phyloP scores from a whole-genome alignment of 352 stramenopile species.

The Phytophthora macrochlamydospora region DNA sequence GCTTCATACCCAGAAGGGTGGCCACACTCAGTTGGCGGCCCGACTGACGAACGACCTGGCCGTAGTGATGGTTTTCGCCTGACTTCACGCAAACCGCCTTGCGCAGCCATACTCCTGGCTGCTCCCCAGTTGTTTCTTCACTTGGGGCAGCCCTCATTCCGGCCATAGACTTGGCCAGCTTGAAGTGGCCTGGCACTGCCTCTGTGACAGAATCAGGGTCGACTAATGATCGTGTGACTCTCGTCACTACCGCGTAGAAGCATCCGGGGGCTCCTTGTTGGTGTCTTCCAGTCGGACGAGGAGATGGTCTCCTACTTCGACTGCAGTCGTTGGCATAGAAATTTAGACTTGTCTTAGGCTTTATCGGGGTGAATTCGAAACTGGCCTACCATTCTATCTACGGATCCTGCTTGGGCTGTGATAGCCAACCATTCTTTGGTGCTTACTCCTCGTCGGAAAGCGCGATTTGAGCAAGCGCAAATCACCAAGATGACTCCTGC shows the following conservation, averaged over 20 bases:
- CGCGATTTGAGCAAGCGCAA: no score
- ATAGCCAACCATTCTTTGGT: not conserved
- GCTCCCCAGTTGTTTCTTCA: not conserved
- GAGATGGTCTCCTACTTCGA: no score
- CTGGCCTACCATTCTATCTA: not conserved
- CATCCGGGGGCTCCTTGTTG: no score
- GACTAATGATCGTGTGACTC: not conserved
- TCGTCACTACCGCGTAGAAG: no score
- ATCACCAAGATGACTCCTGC: not conserved
- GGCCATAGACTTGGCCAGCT: not conserved
- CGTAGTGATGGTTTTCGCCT: not conserved
- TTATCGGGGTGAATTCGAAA: not conserved
- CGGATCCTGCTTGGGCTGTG: not conserved
- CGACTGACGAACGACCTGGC: not conserved
- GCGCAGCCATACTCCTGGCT: not conserved
- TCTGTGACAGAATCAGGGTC: not conserved
- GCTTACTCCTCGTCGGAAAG: no score
- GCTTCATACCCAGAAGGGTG: not conserved
- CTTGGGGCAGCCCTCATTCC: not conserved
- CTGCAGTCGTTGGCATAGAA: not conserved
- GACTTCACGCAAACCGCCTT: not conserved
- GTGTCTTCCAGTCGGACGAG: no score
- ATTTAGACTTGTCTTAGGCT: not conserved
- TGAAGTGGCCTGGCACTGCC: not conserved
- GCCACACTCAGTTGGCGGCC: not conserved